Conservation (phyloP, 495 filamentous ascomycete species). For the Penicillium macrosclerotiorum region DNA sequence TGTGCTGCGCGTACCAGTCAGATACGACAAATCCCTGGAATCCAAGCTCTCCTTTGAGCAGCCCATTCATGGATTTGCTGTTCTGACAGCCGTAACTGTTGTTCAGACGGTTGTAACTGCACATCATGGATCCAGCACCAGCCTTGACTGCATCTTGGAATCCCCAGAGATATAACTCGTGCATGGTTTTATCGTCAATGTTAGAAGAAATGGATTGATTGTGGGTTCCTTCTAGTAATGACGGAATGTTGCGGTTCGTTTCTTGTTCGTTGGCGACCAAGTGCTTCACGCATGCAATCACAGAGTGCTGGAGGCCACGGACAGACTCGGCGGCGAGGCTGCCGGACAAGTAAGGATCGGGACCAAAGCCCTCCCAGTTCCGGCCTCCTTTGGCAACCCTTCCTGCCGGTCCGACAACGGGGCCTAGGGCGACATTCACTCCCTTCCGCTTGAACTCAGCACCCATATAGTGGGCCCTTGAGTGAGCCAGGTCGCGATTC, state of each 20-base stretch:
- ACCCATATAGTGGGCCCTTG: conserved; percentile 31
- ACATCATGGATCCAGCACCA: conserved; percentile 57
- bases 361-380: conserved; percentile 85
- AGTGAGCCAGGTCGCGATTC: neutral
- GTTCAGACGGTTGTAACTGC: conserved; percentile 64
- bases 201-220: conserved; percentile 76
- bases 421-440: conserved; percentile 56
- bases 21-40: conserved; percentile 91
- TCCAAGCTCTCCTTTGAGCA: conserved; percentile 86
- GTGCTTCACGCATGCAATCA: conserved; percentile 71
- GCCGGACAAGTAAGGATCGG: conserved; percentile 72
- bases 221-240: too few species aligned
- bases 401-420: conserved; percentile 80
- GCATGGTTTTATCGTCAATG: conserved; percentile 73
- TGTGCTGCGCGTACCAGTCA: conserved; percentile 61
- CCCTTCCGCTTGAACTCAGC: conserved; percentile 54
- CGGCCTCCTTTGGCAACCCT: conserved; percentile 79
- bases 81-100: conserved; percentile 77
- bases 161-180: conserved; percentile 75
- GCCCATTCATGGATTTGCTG: conserved; percentile 82
- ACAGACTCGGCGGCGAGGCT: conserved; percentile 65
- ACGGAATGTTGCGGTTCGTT: conserved; percentile 60
- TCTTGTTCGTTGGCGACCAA: conserved; percentile 83
- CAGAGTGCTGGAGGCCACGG: conserved; percentile 71
- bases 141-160: conserved; percentile 55